These are phyloP conservation scores for Curvularia sp. DNA, from an alignment of 2,329 filamentous ascomycete species.

Conservation along the genomic window DNA sequence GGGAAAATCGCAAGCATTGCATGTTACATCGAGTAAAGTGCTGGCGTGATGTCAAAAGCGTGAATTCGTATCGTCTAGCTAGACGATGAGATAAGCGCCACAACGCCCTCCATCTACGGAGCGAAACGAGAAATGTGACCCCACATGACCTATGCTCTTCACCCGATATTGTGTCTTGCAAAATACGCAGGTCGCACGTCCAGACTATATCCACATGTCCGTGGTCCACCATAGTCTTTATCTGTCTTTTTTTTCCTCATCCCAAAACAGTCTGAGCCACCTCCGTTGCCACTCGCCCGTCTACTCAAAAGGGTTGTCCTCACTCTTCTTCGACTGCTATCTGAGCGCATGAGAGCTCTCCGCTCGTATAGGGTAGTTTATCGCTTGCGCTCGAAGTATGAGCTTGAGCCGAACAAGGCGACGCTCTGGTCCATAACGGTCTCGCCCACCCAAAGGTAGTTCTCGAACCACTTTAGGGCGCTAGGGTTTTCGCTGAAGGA, in stretches of 20 bases:
- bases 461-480: conserved; percentile 86
- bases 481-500: conserved; percentile 84
- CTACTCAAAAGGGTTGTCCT: background rate
- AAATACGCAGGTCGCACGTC: background rate
- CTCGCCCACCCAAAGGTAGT: conserved; percentile 92
- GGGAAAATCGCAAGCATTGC: background rate
- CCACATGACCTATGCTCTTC: conserved; percentile 1
- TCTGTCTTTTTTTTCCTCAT: background rate
- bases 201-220: background rate
- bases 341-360: background rate
- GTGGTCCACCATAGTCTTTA: background rate
- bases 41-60: conserved; percentile 3
- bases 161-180: background rate
- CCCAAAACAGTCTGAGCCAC: background rate
- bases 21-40: background rate
- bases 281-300: background rate
- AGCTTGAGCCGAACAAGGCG: conserved; percentile 84
- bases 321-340: background rate
- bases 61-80: conserved; percentile 12
- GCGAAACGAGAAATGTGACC: conserved; percentile 3
- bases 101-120: conserved; percentile 9
- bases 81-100: conserved; percentile 10
- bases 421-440: conserved; percentile 99
- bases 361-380: conserved; percentile 16
- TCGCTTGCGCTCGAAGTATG: conserved; percentile 89